These are phyloP conservation scores for Cicer chorassanicum DNA, from an alignment of 306 rosid species.

Conservation along the genomic window DNA sequence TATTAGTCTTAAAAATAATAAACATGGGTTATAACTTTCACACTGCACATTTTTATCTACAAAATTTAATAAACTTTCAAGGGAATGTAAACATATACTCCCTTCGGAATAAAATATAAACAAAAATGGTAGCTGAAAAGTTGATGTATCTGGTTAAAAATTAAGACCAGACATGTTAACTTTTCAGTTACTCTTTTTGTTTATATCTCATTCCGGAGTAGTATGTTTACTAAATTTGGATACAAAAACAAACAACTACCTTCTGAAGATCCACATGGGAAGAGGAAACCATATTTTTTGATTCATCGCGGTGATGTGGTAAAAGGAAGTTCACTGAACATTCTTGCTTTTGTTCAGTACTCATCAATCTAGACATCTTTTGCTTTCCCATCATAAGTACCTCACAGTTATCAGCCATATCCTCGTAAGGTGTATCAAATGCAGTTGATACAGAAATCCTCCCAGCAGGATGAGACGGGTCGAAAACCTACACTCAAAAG, in stretches of 20 bases:
- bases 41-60: not conserved
- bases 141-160: no score
- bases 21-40: not conserved
- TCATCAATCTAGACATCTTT: conserved; percentile 77
- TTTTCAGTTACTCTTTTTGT: no score
- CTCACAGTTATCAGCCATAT: conserved; percentile 86
- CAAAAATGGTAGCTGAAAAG: no score
- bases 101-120: no score
- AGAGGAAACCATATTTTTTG: conserved; percentile 42
- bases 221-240: conserved; percentile 13
- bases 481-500: conserved; percentile 63
- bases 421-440: conserved; percentile 70
- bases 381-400: conserved; percentile 75
- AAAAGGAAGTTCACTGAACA: conserved; percentile 39
- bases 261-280: conserved; percentile 34
- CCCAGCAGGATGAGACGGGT: conserved; percentile 68
- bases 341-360: conserved; percentile 55
- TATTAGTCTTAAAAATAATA: conserved; percentile 3
- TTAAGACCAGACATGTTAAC: no score
- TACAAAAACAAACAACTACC: conserved; percentile 52
- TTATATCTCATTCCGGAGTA: no score
- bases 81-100: not conserved
- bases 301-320: conserved; percentile 46
- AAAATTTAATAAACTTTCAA: not conserved
- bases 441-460: conserved; percentile 61